Conservation (phyloP, 2,329 filamentous ascomycete species). For the Neurospora sp. region DNA sequence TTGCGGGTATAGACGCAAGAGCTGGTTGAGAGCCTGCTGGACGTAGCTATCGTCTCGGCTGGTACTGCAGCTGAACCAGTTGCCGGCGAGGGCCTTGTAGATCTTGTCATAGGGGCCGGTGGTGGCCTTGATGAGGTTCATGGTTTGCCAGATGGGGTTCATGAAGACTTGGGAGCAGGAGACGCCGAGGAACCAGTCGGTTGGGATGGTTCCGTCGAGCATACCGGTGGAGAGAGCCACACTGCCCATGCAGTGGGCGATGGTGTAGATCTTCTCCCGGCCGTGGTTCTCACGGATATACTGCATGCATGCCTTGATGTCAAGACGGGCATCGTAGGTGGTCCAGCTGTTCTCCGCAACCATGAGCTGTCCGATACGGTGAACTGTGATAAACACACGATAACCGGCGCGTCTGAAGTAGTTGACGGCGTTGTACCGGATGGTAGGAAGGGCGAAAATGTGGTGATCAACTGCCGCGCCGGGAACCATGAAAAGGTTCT, state of each 20-base stretch:
- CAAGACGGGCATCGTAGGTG: conserved; percentile 48
- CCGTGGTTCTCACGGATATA: conserved; percentile 35
- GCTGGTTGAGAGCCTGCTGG: conserved; percentile 43
- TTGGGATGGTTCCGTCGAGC: conserved; percentile 49
- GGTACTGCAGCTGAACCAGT: conserved; percentile 46
- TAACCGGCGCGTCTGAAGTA: conserved; percentile 53
- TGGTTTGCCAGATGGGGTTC: conserved; percentile 46
- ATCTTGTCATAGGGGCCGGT: conserved; percentile 36
- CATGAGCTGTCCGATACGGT: conserved; percentile 45
- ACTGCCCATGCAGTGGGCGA: conserved; percentile 55
- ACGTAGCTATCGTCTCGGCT: conserved; percentile 34
- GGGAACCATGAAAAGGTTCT: conserved; percentile 50
- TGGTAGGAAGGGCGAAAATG: conserved; percentile 52
- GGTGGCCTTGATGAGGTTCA: conserved; percentile 47
- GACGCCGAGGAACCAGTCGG: conserved; percentile 46
- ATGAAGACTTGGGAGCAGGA: conserved; percentile 53
- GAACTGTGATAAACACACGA: conserved; percentile 46
- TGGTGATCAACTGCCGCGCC: conserved; percentile 54
- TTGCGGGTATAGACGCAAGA: conserved; percentile 48
- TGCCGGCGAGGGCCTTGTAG: conserved; percentile 37
- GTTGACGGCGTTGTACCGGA: conserved; percentile 52
- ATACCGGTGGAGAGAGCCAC: conserved; percentile 49
- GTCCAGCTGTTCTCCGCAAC: conserved; percentile 43
- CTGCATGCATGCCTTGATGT: conserved; percentile 46
- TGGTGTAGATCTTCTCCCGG: conserved; percentile 38